Evolutionary conservation across 169 alveolate species (phyloP).

Genomic region (Plasmodium vivax): DNA sequence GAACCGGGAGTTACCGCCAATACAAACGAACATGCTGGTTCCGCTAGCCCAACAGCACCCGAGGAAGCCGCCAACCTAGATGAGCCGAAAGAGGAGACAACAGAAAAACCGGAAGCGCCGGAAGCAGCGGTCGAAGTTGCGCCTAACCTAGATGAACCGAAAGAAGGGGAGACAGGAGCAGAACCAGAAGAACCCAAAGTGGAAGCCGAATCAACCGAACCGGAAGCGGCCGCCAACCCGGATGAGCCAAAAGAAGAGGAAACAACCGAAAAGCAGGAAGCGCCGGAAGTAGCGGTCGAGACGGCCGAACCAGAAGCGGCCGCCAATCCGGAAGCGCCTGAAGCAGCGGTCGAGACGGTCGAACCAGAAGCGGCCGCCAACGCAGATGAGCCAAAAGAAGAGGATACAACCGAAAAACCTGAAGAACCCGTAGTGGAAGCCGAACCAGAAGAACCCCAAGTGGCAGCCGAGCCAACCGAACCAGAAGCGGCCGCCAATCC

Average conservation of each 20-base stretch:
- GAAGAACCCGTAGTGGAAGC: constrained; percentile 40
- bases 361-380: neutral
- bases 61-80: neutral
- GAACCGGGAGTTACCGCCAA: neutral
- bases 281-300: constrained; percentile 32
- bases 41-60: neutral
- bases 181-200: too few species aligned
- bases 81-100: neutral
- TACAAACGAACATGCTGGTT: neutral
- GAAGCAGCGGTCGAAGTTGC: too few species aligned
- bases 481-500: neutral
- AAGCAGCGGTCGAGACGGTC: neutral
- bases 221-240: too few species aligned
- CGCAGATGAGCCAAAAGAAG: neutral
- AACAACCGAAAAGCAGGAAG: constrained; percentile 62
- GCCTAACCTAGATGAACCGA: too few species aligned
- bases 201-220: too few species aligned
- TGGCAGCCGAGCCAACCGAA: neutral
- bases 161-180: too few species aligned
- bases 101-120: too few species aligned
- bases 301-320: neutral
- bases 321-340: neutral
- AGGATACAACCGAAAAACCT: too few species aligned
- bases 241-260: too few species aligned
- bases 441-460: neutral